Percentiles rank a stretch among this genome's conserved stretches.
Conservation (phyloP, 2,329 filamentous ascomycete species). For the Myriosclerotinia scirpicola region DNA sequence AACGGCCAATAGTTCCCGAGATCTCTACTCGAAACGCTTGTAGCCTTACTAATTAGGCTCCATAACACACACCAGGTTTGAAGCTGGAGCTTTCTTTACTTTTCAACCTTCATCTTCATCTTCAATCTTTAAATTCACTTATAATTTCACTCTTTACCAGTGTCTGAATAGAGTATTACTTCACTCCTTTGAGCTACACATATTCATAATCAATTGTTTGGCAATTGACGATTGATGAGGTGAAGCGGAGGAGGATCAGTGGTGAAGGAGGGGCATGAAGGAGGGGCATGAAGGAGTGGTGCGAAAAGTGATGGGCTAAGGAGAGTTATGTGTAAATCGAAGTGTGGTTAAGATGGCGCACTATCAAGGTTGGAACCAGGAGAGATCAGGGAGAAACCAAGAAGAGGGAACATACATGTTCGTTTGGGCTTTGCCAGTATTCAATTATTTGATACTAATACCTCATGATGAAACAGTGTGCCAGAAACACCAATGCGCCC, state of each 20-base stretch:
- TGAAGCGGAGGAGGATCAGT: background rate
- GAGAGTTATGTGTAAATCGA: background rate
- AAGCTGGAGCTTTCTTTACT: background rate
- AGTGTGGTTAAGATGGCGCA: slow-evolving; percentile 3
- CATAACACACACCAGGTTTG: background rate
- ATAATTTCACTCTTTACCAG: background rate
- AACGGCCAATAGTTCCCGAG: slow-evolving; percentile 2
- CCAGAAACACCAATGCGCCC: background rate
- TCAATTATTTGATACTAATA: slow-evolving; percentile 1
- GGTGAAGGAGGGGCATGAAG: background rate
- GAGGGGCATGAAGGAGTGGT: background rate
- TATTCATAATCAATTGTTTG: background rate
- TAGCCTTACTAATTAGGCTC: background rate
- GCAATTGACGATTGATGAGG: background rate
- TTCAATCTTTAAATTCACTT: background rate
- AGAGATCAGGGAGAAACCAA: background rate
- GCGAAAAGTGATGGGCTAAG: background rate
- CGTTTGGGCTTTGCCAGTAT: background rate
- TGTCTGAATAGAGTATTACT: no score
- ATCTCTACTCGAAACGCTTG: background rate
- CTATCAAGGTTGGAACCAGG: slow-evolving; percentile 4
- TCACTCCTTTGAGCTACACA: background rate
- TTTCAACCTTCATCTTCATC: background rate
- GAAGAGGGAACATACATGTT: background rate
- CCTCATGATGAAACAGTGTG: background rate